Conservation (phyloP, 1,284 basidiomycete species). For the Rhodotorula sp. region DNA sequence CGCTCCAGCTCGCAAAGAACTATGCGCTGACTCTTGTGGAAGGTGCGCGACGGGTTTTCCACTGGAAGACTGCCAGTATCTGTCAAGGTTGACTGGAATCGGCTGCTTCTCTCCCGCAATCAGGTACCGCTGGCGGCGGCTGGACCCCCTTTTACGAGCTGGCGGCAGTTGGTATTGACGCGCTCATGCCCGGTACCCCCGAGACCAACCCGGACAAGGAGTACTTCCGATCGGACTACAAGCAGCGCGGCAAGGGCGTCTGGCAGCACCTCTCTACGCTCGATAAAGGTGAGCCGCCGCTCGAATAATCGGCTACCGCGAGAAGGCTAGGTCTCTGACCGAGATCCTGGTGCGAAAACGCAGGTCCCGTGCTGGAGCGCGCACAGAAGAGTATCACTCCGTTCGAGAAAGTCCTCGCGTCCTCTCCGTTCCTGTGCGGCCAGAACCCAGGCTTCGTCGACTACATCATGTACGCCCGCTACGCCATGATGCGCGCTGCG, state of each 20-base stretch:
- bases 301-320: no score
- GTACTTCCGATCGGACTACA: conserved; percentile 22
- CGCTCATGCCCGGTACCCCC: conserved; percentile 1
- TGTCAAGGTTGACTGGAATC: background rate
- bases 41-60: background rate
- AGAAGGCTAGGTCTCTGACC: no score
- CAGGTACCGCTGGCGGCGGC: conserved; percentile 10
- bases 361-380: background rate
- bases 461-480: conserved; percentile 23
- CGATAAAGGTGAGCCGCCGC: conserved; percentile 10
- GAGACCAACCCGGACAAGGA: conserved; percentile 2
- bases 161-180: conserved; percentile 3
- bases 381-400: conserved; percentile 13
- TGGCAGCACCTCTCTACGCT: conserved; percentile 13
- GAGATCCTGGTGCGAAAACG: no score
- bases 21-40: conserved; percentile 14
- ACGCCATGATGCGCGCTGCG: conserved; percentile 29
- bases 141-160: conserved; percentile 26
- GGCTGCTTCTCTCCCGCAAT: no score
- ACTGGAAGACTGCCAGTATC: background rate
- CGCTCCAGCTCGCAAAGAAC: conserved; percentile 6
- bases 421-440: conserved; percentile 13
- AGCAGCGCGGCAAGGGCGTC: conserved; percentile 16
- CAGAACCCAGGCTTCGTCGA: conserved; percentile 25
- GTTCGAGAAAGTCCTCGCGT: conserved; percentile 12